Evolutionary conservation across 331 rosid species (phyloP).

Genomic region (Malus hybrid): DNA sequence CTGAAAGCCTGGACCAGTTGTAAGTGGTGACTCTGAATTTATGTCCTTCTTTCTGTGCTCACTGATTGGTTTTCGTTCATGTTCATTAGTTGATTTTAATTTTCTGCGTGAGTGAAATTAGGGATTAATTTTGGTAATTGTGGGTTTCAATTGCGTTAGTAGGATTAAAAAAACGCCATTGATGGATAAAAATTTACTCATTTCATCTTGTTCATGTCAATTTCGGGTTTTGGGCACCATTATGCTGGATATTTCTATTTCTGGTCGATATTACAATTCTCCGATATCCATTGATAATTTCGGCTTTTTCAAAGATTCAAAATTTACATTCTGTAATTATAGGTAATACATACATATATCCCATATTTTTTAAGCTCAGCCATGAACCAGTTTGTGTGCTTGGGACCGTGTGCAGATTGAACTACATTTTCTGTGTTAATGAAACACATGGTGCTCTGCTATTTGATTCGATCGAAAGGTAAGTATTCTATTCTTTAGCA

Average conservation of each 20-base stretch:
- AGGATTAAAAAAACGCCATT: not conserved
- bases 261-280: not conserved
- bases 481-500: conserved; percentile 4
- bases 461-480: conserved; percentile 9
- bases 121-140: not conserved
- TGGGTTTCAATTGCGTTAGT: not conserved
- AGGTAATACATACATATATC: not conserved
- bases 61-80: not conserved
- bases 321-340: not conserved
- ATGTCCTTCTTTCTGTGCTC: not conserved
- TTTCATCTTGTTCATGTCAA: not conserved
- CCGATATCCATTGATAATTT: not conserved
- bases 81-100: not conserved
- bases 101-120: not conserved
- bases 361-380: not conserved
- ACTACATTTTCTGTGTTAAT: conserved; percentile 12
- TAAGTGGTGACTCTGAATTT: not conserved
- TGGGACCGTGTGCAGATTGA: conserved; percentile 10
- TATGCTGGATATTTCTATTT: not conserved
- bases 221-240: not conserved
- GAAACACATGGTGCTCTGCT: conserved; percentile 7
- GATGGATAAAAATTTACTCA: not conserved
- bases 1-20: not conserved
- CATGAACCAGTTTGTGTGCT: not conserved
- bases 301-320: not conserved